Base-by-base conservation (phyloP, 2,329 filamentous ascomycete genomes). In the Epicoccum nigrum region DNA sequence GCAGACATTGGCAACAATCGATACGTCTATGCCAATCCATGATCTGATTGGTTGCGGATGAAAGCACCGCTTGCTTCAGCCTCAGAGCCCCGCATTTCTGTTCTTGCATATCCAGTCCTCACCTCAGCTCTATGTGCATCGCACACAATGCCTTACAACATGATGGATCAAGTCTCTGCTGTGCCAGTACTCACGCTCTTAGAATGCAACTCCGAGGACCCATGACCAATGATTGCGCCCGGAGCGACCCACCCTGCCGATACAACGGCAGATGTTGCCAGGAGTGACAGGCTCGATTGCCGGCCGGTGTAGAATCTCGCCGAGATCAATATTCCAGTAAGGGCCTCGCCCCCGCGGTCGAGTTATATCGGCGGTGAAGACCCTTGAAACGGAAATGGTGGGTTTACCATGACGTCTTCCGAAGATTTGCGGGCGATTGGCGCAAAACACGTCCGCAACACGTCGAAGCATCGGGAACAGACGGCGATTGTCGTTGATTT, bases 401-500 rank as follows among this genome's bases (percentile, higher is more conserved):
- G 28, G 19, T 23, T 34, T 20, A 32, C 42, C 17, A 52, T 52
- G 49, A 52, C 49, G 49, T 52, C 21, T n/a, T 46, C 32, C 23
- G 27, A 20, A 19, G 19, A 13, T 41, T 34, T 38, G 30, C 17
- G 23, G 16, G 38, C 38, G 16, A 20, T 6, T 30, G 33, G 37
- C 32, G 13, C 9, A 32, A 31, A 37, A 45, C 23, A 38, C 32
- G 48, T 37, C 27, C 16, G 38, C 37, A 42, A 45, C 49, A 43
- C 38, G 21, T 44, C 38, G 49, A 52, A 52, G 31, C 43, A 27
- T 52, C 49, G 49, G 49, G 48, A 45, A 51, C 25, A 15, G 42
- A 51, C 48, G 42, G 39, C 43, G 19, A 34, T 2, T 20, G 16
- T 39, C 12, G n/a, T 44, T 52, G 49, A 52, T 52, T 52, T 52